phyloP scores from a whole-genome alignment of 768 basidiomycete genomes.

The Macrolepiota albuminosa region DNA sequence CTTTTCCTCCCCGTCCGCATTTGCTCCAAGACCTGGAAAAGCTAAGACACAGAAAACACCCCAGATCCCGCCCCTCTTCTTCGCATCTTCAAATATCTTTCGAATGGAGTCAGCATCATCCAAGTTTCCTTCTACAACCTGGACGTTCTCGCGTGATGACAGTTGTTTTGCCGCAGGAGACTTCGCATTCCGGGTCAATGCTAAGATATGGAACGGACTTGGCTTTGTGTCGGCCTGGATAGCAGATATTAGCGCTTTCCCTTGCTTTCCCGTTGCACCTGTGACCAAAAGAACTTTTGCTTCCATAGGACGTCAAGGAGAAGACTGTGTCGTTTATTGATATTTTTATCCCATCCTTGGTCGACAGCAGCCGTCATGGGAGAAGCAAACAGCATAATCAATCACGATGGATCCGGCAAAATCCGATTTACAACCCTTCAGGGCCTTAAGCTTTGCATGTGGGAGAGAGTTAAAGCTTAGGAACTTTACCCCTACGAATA shows the following conservation, averaged over 20 bases:
- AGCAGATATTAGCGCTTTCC: constrained; percentile 26
- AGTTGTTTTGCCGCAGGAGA: constrained; percentile 24
- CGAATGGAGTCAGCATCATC: constrained; percentile 24
- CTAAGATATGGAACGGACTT: constrained; percentile 27
- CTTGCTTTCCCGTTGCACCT: constrained; percentile 36
- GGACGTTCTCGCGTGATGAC: constrained; percentile 20
- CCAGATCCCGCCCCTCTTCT: constrained; percentile 26
- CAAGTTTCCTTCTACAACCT: constrained; percentile 31
- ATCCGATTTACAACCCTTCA: neutral
- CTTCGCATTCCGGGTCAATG: constrained; percentile 29
- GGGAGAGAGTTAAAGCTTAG: neutral
- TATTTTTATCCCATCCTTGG: neutral
- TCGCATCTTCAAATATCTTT: constrained; percentile 30
- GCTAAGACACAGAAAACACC: constrained; percentile 35
- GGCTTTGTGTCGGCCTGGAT: constrained; percentile 3
- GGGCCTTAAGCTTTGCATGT: neutral
- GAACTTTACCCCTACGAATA: neutral
- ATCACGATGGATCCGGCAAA: neutral
- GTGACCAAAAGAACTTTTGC: constrained; percentile 25
- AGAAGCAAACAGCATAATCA: neutral
- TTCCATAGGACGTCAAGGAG: neutral
- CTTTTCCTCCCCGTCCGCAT: constrained; percentile 31
- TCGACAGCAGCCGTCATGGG: neutral
- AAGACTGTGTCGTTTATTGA: neutral
- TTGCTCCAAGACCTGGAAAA: constrained; percentile 36